Conservation (phyloP, 768 basidiomycete genomes). For the Leccinum longicurvipes region DNA sequence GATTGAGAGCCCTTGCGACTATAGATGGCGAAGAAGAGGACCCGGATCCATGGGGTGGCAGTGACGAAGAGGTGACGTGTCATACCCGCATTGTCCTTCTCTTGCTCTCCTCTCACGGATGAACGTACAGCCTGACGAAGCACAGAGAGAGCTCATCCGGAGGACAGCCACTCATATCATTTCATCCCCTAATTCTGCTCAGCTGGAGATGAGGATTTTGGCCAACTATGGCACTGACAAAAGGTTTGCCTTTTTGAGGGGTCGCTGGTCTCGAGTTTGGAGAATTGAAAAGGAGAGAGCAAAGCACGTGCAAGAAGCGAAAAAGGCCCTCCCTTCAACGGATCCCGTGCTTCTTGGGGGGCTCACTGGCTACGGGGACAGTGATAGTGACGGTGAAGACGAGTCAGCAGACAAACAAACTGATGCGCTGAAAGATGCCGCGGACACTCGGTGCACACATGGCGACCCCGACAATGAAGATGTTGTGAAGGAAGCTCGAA, state of each 20-base stretch:
- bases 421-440: not conserved
- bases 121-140: conserved; percentile 50
- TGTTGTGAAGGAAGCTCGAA: conserved; percentile 43
- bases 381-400: conserved; percentile 40
- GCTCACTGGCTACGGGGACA: conserved; percentile 58
- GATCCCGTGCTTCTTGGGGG: conserved; percentile 40
- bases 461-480: conserved; percentile 6
- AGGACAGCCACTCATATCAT: conserved; percentile 70
- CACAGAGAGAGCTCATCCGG: conserved; percentile 63
- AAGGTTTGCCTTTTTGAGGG: conserved; percentile 79
- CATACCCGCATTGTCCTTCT: not conserved
- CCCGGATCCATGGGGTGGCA: conserved; percentile 59
- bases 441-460: not conserved
- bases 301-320: conserved; percentile 29
- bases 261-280: conserved; percentile 73
- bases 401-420: conserved; percentile 27
- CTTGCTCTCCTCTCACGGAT: conserved; percentile 9
- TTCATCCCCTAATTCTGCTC: conserved; percentile 70
- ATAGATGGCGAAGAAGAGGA: conserved; percentile 41
- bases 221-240: conserved; percentile 79
- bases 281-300: conserved; percentile 46
- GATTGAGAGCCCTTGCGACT: conserved; percentile 54
- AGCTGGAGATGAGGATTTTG: conserved; percentile 85
- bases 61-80: conserved; percentile 63
- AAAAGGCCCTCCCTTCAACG: conserved; percentile 11